These are phyloP conservation scores for Cytospora piceae DNA, from an alignment of 2,329 filamentous ascomycete genomes.

Conservation along the genomic window DNA sequence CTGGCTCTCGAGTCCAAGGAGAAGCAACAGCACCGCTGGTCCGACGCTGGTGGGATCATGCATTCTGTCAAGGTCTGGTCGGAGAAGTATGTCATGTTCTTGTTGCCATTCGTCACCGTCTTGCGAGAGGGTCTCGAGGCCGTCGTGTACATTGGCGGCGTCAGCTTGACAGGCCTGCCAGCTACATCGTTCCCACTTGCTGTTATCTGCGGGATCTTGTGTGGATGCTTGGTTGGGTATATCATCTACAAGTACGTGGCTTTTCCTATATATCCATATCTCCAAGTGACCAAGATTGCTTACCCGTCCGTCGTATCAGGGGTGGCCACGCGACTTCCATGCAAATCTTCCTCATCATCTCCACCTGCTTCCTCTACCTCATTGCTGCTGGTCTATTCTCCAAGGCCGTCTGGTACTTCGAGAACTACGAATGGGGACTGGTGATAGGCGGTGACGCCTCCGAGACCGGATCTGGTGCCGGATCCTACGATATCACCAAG, in stretches of 20 bases:
- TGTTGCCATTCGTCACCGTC: slow-evolving; percentile 78
- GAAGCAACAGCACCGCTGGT: slow-evolving; percentile 39
- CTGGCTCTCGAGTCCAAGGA: slow-evolving; percentile 60
- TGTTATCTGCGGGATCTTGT: slow-evolving; percentile 66
- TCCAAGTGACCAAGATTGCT: not conserved
- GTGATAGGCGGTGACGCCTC: slow-evolving; percentile 55
- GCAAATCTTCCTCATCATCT: slow-evolving; percentile 79
- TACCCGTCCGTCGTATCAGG: slow-evolving; percentile 36
- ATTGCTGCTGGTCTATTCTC: slow-evolving; percentile 84
- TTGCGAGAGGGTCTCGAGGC: slow-evolving; percentile 77
- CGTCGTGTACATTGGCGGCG: slow-evolving; percentile 78
- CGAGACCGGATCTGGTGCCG: slow-evolving; percentile 65
- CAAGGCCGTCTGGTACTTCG: slow-evolving; percentile 73
- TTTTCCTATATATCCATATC: rapidly evolving
- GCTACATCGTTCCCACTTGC: slow-evolving; percentile 72
- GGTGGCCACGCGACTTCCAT: slow-evolving; percentile 67
- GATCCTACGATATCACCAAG: slow-evolving; percentile 68
- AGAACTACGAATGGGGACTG: slow-evolving; percentile 65
- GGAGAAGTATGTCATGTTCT: slow-evolving; percentile 77
- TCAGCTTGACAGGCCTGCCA: slow-evolving; percentile 66
- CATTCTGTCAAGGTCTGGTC: slow-evolving; percentile 49
- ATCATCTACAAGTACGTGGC: slow-evolving; percentile 69
- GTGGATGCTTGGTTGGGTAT: slow-evolving; percentile 66
- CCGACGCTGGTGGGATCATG: not conserved
- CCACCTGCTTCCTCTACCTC: slow-evolving; percentile 82